These are phyloP conservation scores for Fusarium sarcochroum DNA, from an alignment of 2,329 filamentous ascomycete species.

Conservation along the genomic window DNA sequence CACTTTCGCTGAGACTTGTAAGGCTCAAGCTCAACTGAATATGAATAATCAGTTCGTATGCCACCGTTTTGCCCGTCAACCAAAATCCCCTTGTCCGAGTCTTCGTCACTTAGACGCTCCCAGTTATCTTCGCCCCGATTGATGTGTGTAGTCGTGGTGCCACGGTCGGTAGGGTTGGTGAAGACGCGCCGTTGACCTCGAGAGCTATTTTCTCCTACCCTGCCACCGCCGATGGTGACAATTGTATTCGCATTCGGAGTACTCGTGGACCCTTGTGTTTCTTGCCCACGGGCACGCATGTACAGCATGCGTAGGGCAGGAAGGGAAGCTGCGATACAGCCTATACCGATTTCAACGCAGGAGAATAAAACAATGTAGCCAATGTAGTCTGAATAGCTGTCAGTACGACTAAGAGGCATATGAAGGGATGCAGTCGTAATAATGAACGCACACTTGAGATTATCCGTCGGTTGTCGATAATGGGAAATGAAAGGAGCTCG, in stretches of 20 bases:
- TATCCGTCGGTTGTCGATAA: background rate
- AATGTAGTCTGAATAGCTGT: background rate
- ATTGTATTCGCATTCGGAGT: background rate
- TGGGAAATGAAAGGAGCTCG: conserved; percentile 13
- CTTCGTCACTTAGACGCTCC: conserved; percentile 6
- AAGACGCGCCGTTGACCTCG: background rate
- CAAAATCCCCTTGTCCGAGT: background rate
- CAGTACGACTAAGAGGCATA: background rate
- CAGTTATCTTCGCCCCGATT: background rate
- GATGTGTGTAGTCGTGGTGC: background rate
- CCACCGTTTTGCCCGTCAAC: background rate
- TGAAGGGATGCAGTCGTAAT: accelerated
- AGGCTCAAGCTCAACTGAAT: conserved; percentile 8
- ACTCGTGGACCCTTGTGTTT: background rate
- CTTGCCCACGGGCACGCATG: background rate
- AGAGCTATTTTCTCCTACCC: background rate
- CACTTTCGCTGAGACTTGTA: background rate
- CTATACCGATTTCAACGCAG: conserved; percentile 9
- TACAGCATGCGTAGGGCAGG: background rate
- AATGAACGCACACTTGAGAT: conserved; percentile 10
- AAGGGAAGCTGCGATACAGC: background rate
- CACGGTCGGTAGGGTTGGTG: background rate
- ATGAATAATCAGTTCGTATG: conserved; percentile 1
- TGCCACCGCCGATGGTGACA: background rate
- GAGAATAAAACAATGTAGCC: conserved; percentile 12